Percentiles rank a stretch among this genome's conserved stretches.
phyloP scores from a whole-genome alignment of 2,329 filamentous ascomycete genomes.

The Hypoxylon sp. region DNA sequence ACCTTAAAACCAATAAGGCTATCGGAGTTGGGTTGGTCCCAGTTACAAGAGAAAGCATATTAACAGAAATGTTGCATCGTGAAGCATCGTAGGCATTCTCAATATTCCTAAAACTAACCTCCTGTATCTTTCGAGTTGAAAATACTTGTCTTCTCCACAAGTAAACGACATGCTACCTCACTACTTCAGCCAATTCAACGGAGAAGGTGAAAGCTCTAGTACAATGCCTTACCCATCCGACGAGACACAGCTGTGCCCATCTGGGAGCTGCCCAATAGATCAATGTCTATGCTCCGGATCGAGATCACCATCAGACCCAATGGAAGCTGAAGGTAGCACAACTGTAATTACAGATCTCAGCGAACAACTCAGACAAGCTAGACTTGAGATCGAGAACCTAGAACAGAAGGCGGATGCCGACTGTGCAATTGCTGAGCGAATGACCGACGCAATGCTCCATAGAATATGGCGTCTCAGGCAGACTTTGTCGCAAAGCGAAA shows the following conservation, averaged over 20 bases:
- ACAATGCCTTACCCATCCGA: conserved; percentile 5
- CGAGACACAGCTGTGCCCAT: conserved; percentile 3
- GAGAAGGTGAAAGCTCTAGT: background rate
- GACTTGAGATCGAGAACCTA: conserved; percentile 3
- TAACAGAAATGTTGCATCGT: background rate
- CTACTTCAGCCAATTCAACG: background rate
- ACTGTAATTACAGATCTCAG: background rate
- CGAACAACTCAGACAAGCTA: conserved; percentile 14
- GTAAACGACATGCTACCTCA: conserved; percentile 4
- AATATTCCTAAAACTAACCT: background rate
- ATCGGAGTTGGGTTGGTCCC: background rate
- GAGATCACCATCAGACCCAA: background rate
- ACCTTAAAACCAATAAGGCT: conserved; percentile 12
- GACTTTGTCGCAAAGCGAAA: conserved; percentile 6
- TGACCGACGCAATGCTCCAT: background rate
- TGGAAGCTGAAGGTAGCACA: background rate
- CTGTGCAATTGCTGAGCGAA: conserved; percentile 11
- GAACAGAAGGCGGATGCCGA: background rate
- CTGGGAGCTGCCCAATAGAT: conserved; percentile 1
- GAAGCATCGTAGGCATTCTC: background rate
- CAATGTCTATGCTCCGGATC: background rate
- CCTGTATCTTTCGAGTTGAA: background rate
- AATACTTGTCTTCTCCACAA: background rate
- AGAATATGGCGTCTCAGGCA: conserved; percentile 3
- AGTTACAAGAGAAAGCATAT: background rate